These are phyloP conservation scores for Hysterangium stoloniferum DNA, from an alignment of 768 basidiomycete genomes.

Conservation along the genomic window DNA sequence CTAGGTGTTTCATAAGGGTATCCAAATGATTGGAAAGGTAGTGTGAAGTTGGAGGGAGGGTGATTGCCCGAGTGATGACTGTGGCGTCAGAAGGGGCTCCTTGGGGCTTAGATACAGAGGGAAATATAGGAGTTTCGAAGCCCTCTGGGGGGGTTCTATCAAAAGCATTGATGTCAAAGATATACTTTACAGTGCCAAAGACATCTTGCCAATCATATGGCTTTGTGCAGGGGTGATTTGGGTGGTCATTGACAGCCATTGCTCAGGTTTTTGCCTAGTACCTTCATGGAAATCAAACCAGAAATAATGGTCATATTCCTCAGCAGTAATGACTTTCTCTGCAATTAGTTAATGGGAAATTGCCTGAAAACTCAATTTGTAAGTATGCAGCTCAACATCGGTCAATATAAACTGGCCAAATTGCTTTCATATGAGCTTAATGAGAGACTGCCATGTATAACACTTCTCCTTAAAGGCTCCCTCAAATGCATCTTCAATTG, in stretches of 20 bases:
- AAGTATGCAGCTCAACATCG: not conserved
- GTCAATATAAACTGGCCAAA: not conserved
- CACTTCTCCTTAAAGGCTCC: not conserved
- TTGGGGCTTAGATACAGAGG: not conserved
- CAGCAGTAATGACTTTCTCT: not conserved
- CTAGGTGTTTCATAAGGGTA: not conserved
- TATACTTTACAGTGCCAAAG: not conserved
- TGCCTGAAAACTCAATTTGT: not conserved
- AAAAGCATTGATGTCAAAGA: slow-evolving; percentile 1
- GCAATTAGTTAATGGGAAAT: not conserved
- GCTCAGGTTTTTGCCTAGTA: not conserved
- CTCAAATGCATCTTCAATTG: not conserved
- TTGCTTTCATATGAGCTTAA: not conserved
- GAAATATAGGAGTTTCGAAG: no score
- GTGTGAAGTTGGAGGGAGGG: not conserved
- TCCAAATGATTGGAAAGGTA: not conserved
- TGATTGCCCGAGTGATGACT: not conserved
- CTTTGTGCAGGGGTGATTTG: not conserved
- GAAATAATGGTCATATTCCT: not conserved
- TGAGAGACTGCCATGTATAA: not conserved
- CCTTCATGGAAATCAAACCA: slow-evolving; percentile 7
- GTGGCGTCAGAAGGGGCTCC: not conserved
- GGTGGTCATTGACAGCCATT: not conserved
- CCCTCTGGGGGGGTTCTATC: not conserved
- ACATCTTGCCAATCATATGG: not conserved